Evolutionary conservation across 371 early-diverging fungal species (phyloP).

Genomic region (Rhizomucor miehei): DNA sequence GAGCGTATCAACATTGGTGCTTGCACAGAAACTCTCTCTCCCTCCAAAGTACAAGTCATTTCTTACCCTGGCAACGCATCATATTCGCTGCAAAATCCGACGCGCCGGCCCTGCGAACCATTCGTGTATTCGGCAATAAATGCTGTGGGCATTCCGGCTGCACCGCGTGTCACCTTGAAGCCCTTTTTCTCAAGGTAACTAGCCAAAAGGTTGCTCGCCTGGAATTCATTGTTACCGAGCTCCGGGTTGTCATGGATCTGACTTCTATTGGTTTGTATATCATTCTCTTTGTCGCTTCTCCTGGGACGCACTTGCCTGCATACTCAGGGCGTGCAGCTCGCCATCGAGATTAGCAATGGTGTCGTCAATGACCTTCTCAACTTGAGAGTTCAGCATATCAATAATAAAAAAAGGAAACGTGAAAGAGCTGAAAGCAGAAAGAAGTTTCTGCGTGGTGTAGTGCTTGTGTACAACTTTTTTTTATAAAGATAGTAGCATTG

Average conservation of each 20-base stretch:
- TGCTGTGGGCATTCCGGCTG: constrained; percentile 58
- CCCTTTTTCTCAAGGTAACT: constrained; percentile 55
- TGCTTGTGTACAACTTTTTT: too few relatives aligned
- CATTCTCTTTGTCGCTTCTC: not conserved
- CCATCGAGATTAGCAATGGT: constrained; percentile 40
- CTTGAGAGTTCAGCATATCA: constrained; percentile 2
- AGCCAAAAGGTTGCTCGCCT: constrained; percentile 51
- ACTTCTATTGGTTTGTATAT: not conserved
- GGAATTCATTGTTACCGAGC: constrained; percentile 53
- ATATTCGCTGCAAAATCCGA: constrained; percentile 63
- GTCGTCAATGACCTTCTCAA: constrained; percentile 27
- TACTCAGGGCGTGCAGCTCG: constrained; percentile 49
- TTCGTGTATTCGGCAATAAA: constrained; percentile 60
- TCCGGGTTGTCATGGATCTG: constrained; percentile 69
- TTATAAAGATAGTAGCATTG: too few relatives aligned
- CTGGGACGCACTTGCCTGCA: constrained; percentile 26
- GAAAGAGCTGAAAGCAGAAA: too few relatives aligned
- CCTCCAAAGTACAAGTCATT: constrained; percentile 4
- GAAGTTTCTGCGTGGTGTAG: too few relatives aligned
- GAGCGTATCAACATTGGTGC: constrained; percentile 62
- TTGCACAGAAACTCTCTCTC: constrained; percentile 67
- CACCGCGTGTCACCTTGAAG: constrained; percentile 49
- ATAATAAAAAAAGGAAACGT: too few relatives aligned
- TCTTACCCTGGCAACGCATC: constrained; percentile 59
- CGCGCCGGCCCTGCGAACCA: constrained; percentile 32